Conservation (phyloP, 2,329 filamentous ascomycete genomes). For the Penicillium sp. region DNA sequence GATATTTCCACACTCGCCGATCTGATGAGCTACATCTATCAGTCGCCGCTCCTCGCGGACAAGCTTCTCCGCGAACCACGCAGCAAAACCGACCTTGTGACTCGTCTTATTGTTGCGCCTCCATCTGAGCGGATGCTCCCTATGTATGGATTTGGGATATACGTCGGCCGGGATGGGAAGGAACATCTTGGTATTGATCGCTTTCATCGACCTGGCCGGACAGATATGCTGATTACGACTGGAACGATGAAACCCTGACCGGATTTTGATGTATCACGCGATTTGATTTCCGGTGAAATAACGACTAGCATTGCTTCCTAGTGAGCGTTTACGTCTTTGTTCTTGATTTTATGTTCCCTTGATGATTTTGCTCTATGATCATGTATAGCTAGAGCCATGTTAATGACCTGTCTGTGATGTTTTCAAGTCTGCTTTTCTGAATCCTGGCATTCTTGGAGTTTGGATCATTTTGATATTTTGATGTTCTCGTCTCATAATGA, state of each 20-base stretch:
- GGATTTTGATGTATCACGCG: too few relatives aligned
- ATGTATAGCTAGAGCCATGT: background rate
- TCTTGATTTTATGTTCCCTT: background rate
- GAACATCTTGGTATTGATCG: constrained; percentile 64
- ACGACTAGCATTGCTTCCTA: constrained; percentile 2
- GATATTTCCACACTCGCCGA: constrained; percentile 72
- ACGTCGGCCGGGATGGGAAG: constrained; percentile 59
- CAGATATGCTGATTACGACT: constrained; percentile 47
- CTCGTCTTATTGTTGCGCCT: constrained; percentile 61
- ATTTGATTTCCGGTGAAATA: background rate
- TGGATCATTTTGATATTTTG: background rate
- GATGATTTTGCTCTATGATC: background rate
- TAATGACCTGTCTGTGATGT: background rate
- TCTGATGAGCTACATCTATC: constrained; percentile 74
- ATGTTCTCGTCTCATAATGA: background rate
- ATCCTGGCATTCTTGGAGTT: constrained; percentile 13
- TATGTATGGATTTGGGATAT: constrained; percentile 60
- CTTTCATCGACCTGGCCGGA: constrained; percentile 46
- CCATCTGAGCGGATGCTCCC: constrained; percentile 41
- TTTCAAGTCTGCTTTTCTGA: background rate
- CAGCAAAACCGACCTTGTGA: constrained; percentile 68
- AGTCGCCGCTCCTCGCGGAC: constrained; percentile 71
- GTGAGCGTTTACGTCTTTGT: constrained; percentile 3
- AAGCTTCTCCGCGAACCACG: constrained; percentile 69
- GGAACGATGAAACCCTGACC: constrained; percentile 27